Conservation (phyloP, 495 filamentous ascomycete genomes). For the Tetracladium setigerum region DNA sequence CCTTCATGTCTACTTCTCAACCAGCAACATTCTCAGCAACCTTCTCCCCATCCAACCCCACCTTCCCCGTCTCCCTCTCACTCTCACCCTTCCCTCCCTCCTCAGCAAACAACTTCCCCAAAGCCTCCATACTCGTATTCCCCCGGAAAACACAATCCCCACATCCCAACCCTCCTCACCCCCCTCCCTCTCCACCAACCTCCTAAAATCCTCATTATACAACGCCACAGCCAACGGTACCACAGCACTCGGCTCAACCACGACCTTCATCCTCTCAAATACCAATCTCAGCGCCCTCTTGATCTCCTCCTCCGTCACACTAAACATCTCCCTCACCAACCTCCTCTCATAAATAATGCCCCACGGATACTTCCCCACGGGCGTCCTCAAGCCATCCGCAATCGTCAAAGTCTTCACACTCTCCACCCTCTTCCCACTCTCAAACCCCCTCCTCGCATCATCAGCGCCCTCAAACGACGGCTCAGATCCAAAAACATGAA, state of each 20-base stretch:
- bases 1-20: constrained; percentile 12
- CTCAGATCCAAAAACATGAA: constrained; percentile 84
- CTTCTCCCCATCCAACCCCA: constrained; percentile 29
- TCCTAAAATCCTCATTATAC: constrained; percentile 78
- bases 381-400: constrained; percentile 84
- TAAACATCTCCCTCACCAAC: constrained; percentile 68
- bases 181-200: constrained; percentile 58
- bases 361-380: constrained; percentile 75
- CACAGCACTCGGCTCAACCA: constrained; percentile 85
- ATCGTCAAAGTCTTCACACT: constrained; percentile 71
- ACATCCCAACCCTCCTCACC: constrained; percentile 78
- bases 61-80: constrained; percentile 24
- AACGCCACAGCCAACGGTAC: constrained; percentile 78
- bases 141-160: constrained; percentile 79
- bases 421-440: constrained; percentile 50
- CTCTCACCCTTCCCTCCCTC: constrained; percentile 1
- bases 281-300: constrained; percentile 67
- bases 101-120: constrained; percentile 53
- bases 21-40: constrained; percentile 41
- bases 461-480: constrained; percentile 79
- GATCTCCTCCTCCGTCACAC: constrained; percentile 80
- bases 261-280: constrained; percentile 83
- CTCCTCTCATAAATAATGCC: constrained; percentile 62
- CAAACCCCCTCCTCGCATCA: constrained; percentile 65
- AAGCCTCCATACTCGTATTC: constrained; percentile 77